Evolutionary conservation across 2,329 filamentous ascomycete species (phyloP), one percentile per base, ranked within the genome.

Genomic region (Coniochaeta pulveracea): DNA sequence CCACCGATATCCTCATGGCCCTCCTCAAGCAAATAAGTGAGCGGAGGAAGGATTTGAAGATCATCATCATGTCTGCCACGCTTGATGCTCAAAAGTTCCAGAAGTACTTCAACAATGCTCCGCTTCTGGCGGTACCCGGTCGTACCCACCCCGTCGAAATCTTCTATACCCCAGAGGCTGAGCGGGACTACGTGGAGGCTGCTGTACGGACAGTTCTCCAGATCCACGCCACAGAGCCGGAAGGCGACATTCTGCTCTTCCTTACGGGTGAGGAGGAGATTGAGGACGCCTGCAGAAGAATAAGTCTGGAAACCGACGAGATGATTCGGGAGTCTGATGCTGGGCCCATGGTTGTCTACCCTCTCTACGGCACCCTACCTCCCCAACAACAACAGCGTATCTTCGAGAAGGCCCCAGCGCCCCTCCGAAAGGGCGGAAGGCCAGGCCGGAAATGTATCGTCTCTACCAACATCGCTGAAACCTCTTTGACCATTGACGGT

Each of bases 61-160:
- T 98, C 50, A 91, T 98, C 51, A 91, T 98, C 69, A 98, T 96
- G 78, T 96, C 89, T 52, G 91, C 91, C 39, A 98, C 91, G 8
- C 72, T 98, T 35, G 91, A 98, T 60, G 91, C 91, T 5, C 81
- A 94, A 52, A 98, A 98, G 61, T 98, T 98, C 55, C 91, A 96
- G 58, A 80, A 78, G 39, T 98, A 98, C 63, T 98, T 98, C 65
- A 84, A 86, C 60, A 76, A 94, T 48, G 91, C 91, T 4, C 91
- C 91, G 6, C 69, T 98, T 25, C 75, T 98, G 34, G 85, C 89
- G 16, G 91, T 98, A 3, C 91, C 91, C 22, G 91, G 91, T 53
- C 79, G 91, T 57, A 98, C 91, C 14, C 80, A 94, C 55, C 88
- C 91, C 5, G 91, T 98, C 49, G 89, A 98, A 63, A 93, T 98